Percentiles rank a stretch among this genome's conserved stretches.
These are phyloP conservation scores for Truncatella angustata DNA, from an alignment of 2,329 filamentous ascomycete species.

Conservation along the genomic window DNA sequence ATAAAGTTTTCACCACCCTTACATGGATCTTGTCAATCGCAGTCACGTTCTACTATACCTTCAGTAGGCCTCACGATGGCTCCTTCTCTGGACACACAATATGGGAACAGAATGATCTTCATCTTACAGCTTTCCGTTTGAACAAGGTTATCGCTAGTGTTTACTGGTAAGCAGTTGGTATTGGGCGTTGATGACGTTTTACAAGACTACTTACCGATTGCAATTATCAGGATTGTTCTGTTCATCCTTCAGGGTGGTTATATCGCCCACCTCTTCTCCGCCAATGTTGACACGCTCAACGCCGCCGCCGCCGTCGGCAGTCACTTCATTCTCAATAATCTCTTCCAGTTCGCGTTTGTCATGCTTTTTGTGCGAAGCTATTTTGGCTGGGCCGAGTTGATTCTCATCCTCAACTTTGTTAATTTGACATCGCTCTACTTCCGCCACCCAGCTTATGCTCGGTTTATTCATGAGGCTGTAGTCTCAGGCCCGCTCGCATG, in stretches of 20 bases:
- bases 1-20: slow-evolving; percentile 72
- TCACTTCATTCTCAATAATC: slow-evolving; percentile 84
- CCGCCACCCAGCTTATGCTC: slow-evolving; percentile 68
- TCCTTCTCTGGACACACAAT: slow-evolving; percentile 60
- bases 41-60: slow-evolving; percentile 71
- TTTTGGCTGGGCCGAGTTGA: slow-evolving; percentile 73
- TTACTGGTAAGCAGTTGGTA: slow-evolving; percentile 78
- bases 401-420: slow-evolving; percentile 77
- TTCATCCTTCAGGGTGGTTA: slow-evolving; percentile 76
- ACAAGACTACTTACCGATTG: background rate
- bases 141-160: slow-evolving; percentile 64
- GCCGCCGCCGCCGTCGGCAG: slow-evolving; percentile 74
- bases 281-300: slow-evolving; percentile 59
- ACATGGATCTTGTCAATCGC: slow-evolving; percentile 74
- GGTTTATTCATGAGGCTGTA: slow-evolving; percentile 73
- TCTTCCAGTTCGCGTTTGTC: slow-evolving; percentile 78
- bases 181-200: no score
- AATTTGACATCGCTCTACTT: slow-evolving; percentile 80
- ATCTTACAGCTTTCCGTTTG: slow-evolving; percentile 72
- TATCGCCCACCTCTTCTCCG: slow-evolving; percentile 72
- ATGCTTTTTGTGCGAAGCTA: slow-evolving; percentile 77
- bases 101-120: slow-evolving; percentile 69
- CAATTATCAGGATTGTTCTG: slow-evolving; percentile 59
- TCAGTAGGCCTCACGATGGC: slow-evolving; percentile 63
- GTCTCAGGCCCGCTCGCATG: slow-evolving; percentile 79